Conservation (phyloP, 1,284 basidiomycete genomes). For the Moesziomyces antarcticus region DNA sequence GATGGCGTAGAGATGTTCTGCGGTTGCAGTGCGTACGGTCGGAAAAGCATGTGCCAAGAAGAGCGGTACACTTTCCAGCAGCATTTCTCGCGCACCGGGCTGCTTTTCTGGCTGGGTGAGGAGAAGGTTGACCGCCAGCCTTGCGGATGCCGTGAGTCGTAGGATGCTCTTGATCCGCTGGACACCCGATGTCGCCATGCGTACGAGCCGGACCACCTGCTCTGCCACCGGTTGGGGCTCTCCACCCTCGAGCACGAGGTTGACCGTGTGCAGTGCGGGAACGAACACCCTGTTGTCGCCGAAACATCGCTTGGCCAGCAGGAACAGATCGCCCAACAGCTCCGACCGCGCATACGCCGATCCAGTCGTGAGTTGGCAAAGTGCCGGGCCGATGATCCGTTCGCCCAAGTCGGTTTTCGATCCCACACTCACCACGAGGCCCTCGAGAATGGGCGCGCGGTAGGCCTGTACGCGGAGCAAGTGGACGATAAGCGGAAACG, state of each 20-base stretch:
- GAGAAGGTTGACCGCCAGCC: slow-evolving; percentile 17
- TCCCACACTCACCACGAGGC: slow-evolving; percentile 39
- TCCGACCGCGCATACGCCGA: not conserved
- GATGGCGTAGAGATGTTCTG: slow-evolving; percentile 45
- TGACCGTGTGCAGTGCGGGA: slow-evolving; percentile 38
- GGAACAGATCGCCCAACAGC: slow-evolving; percentile 25
- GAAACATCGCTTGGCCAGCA: slow-evolving; percentile 27
- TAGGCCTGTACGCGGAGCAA: slow-evolving; percentile 31
- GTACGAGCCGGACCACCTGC: slow-evolving; percentile 2
- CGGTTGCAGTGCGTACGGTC: slow-evolving; percentile 12
- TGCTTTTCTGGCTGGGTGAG: not conserved
- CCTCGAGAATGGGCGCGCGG: slow-evolving; percentile 24
- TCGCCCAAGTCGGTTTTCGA: slow-evolving; percentile 50
- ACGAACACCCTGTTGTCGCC: slow-evolving; percentile 53
- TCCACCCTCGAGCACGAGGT: slow-evolving; percentile 51
- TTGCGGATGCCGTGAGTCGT: slow-evolving; percentile 17
- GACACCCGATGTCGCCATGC: slow-evolving; percentile 21
- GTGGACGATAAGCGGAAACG: slow-evolving; percentile 14
- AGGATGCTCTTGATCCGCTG: slow-evolving; percentile 22
- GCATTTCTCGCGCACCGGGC: not conserved
- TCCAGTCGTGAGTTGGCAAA: slow-evolving; percentile 2
- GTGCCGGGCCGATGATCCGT: slow-evolving; percentile 28
- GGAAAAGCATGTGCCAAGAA: slow-evolving; percentile 29
- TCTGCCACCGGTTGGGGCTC: not conserved
- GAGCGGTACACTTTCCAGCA: not conserved